A percentile compares a stretch with the other conserved stretches of the same genome.
Conservation (phyloP, 75 land plant species). For the Selaginella tamariscina region DNA sequence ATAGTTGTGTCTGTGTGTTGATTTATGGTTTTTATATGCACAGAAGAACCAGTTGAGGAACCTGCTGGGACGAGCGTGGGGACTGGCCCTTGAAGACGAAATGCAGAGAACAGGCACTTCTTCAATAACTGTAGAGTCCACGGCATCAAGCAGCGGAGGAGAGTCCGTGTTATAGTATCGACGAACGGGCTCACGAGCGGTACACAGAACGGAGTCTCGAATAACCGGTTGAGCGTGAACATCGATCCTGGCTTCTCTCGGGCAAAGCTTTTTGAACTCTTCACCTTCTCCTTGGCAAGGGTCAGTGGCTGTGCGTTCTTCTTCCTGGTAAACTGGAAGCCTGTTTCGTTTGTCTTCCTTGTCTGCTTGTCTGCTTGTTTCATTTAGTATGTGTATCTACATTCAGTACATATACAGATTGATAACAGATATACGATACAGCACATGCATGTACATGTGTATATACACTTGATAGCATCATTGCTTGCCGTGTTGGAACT, state of each 20-base stretch:
- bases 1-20: not conserved
- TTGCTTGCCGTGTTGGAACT: not conserved
- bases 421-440: not conserved
- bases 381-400: not conserved
- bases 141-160: not conserved
- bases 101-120: not conserved
- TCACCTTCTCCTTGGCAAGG: constrained; percentile 31
- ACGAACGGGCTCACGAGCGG: not conserved
- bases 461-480: not conserved
- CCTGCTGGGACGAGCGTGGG: constrained; percentile 8
- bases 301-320: constrained; percentile 19
- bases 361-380: not conserved
- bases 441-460: not conserved
- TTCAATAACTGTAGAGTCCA: not conserved
- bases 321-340: constrained; percentile 1
- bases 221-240: constrained; percentile 17
- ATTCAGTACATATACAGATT: too few relatives aligned
- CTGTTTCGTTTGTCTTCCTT: not conserved
- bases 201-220: not conserved
- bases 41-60: constrained; percentile 15
- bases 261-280: constrained; percentile 20
- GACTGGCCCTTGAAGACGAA: not conserved
- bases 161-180: not conserved
- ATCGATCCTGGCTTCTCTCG: constrained; percentile 16
- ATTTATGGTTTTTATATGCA: not conserved